Evolutionary conservation across 306 rosid species (phyloP).

Genomic region (Rosa lucieae): DNA sequence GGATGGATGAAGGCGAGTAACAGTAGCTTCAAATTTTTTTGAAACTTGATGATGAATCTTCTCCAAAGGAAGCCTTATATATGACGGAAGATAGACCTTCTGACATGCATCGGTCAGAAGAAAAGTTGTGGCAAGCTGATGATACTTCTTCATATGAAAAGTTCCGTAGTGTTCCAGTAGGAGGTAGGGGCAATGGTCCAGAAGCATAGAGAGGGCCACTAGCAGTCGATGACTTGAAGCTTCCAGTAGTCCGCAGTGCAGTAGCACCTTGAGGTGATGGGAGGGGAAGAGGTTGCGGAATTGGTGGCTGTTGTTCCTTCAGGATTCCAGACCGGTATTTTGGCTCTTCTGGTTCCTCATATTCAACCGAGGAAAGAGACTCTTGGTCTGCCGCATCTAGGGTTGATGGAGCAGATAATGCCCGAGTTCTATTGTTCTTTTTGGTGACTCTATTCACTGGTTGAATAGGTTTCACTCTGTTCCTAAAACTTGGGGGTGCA

Average conservation of each 20-base stretch:
- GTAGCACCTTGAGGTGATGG: slow-evolving; percentile 69
- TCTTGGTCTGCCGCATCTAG: slow-evolving; percentile 96
- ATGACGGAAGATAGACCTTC: slow-evolving; percentile 82
- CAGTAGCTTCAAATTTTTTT: slow-evolving; percentile 87
- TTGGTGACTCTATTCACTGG: slow-evolving; percentile 42
- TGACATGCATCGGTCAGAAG: slow-evolving; percentile 81
- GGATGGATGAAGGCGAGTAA: slow-evolving; percentile 84
- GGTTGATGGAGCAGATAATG: slow-evolving; percentile 90
- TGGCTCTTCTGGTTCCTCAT: slow-evolving; percentile 74
- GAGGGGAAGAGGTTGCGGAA: slow-evolving; percentile 94
- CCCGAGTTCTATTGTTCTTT: slow-evolving; percentile 56
- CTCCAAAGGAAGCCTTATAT: slow-evolving; percentile 91
- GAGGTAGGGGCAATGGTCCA: slow-evolving; percentile 94
- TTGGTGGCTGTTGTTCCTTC: slow-evolving; percentile 62
- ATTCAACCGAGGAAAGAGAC: slow-evolving; percentile 54
- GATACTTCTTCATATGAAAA: slow-evolving; percentile 74
- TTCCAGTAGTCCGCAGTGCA: slow-evolving; percentile 56
- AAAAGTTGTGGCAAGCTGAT: slow-evolving; percentile 77
- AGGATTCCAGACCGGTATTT: slow-evolving; percentile 51
- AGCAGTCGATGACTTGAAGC: slow-evolving; percentile 70
- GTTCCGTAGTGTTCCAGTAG: slow-evolving; percentile 58
- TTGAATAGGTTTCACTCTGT: slow-evolving; percentile 81
- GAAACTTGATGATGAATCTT: slow-evolving; percentile 70
- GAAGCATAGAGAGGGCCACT: slow-evolving; percentile 74
- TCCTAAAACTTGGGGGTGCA: slow-evolving; percentile 97